Conservation (phyloP, 2,329 filamentous ascomycete genomes). For the Gaeumannomyces tritici region DNA sequence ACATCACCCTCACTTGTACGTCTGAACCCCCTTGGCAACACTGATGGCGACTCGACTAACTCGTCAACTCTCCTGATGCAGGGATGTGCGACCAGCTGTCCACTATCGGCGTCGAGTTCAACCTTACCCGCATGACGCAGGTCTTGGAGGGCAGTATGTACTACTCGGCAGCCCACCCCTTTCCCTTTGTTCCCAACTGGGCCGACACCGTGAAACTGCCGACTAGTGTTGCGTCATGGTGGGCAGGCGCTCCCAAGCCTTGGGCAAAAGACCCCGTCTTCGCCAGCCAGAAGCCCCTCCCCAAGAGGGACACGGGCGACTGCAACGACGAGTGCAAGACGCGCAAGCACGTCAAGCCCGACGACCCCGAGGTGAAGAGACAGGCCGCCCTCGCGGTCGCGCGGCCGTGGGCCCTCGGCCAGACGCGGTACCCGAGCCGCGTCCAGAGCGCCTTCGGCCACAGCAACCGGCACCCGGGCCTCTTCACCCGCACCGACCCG, state of each 20-base stretch:
- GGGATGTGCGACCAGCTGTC: slow-evolving; percentile 25
- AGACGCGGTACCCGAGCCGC: slow-evolving; percentile 15
- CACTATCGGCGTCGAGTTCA: slow-evolving; percentile 21
- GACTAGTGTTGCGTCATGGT: background rate
- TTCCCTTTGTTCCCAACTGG: slow-evolving; percentile 14
- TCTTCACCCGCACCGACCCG: slow-evolving; percentile 25
- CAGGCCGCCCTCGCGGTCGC: slow-evolving; percentile 9
- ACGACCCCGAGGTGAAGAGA: slow-evolving; percentile 10
- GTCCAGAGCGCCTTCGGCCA: slow-evolving; percentile 17
- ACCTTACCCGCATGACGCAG: slow-evolving; percentile 26
- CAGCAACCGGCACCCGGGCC: slow-evolving; percentile 22
- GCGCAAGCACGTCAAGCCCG: background rate
- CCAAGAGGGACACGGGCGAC: slow-evolving; percentile 14
- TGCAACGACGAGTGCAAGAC: slow-evolving; percentile 12
- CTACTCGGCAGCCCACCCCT: slow-evolving; percentile 22
- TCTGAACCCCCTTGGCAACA: background rate
- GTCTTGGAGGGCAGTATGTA: slow-evolving; percentile 18
- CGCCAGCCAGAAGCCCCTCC: slow-evolving; percentile 8
- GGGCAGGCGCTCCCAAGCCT: background rate
- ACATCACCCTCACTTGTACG: slow-evolving; percentile 22
- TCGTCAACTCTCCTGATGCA: background rate
- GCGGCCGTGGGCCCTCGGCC: slow-evolving; percentile 19
- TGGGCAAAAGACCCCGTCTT: slow-evolving; percentile 19
- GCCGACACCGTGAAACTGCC: background rate
- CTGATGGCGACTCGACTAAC: background rate